Base-by-base conservation (phyloP, 805 yeast species). In the Starmerella khaoyaiensis region DNA sequence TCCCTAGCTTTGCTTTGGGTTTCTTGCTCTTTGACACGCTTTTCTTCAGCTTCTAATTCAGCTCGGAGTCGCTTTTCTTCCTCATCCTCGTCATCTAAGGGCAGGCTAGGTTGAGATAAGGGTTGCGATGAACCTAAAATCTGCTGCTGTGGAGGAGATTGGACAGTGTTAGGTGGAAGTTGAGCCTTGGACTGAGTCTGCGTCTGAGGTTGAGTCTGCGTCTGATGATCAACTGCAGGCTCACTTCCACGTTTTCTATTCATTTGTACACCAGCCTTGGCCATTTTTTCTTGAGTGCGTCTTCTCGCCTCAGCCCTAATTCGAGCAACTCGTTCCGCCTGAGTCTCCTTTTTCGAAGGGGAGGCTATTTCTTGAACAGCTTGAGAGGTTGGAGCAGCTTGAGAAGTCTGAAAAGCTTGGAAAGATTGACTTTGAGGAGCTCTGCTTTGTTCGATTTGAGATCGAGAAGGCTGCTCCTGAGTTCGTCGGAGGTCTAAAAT, bases 401-500 rank as follows among this genome's bases (percentile, higher is more conserved):
- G 23, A 12, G 38, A 19, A 7, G 12, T 11, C 31, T 10, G 7
- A 35, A 12, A 17, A 24, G 29, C 22, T 16, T 9, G 5, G 15
- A n/a, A n/a, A n/a, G n/a, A n/a, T n/a, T n/a, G n/a, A n/a, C n/a
- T n/a, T n/a, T n/a, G n/a, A n/a, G n/a, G n/a, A n/a, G n/a, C n/a
- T n/a, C n/a, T n/a, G n/a, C n/a, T n/a, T n/a, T n/a, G n/a, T n/a
- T n/a, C n/a, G n/a, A n/a, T n/a, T 20, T 3, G 17, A 28, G 7
- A 31, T 5, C 12, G 37, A 1, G 24, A 37, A 31, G n/a, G n/a
- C n/a, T n/a, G 30, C 36, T 31, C n/a, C n/a, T n/a, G n/a, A n/a
- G n/a, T n/a, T n/a, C n/a, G 11, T 40, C 65, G 65, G 50, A 83
- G 61, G 32, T 69, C 69, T 32, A 60, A 61, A 44, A 86, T 73